A percentile compares a stretch with the other conserved stretches of the same genome.
Evolutionary conservation across 225 moss, liverwort and hornwort species (phyloP).

Genomic region (Neckera pumila): DNA sequence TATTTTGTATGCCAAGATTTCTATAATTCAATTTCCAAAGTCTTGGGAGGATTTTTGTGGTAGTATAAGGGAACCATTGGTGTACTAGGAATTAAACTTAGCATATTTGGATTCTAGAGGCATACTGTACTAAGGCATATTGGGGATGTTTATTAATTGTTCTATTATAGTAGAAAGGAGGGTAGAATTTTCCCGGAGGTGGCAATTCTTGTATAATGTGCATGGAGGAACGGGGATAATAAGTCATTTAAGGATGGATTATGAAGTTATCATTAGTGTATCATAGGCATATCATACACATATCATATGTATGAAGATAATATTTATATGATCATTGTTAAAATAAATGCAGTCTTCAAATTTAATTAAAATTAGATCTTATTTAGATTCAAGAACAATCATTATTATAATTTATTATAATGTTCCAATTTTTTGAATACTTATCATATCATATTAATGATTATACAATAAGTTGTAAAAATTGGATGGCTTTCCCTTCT

Average conservation of each 20-base stretch:
- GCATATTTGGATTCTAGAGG: not conserved
- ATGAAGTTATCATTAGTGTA: not conserved
- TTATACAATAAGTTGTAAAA: not conserved
- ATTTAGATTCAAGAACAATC: not conserved
- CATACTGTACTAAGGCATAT: not conserved
- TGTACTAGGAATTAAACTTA: not conserved
- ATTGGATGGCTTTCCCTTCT: fast-evolving
- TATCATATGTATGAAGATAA: not conserved
- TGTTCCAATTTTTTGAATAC: fast-evolving
- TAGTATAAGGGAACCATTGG: not conserved
- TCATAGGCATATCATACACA: not conserved
- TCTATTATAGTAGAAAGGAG: not conserved
- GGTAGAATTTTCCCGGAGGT: not conserved
- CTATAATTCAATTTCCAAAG: not conserved
- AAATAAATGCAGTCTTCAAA: not conserved
- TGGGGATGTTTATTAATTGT: not conserved
- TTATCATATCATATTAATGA: not conserved
- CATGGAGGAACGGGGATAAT: fast-evolving
- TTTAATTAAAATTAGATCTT: not conserved
- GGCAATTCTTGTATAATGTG: not conserved
- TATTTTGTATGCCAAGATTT: not conserved
- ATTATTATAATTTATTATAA: not conserved
- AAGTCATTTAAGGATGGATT: not conserved
- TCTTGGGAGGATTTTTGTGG: fast-evolving
- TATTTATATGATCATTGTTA: not conserved